Conservation (phyloP, 2,329 filamentous ascomycete genomes). For the Trichoderma sp. region DNA sequence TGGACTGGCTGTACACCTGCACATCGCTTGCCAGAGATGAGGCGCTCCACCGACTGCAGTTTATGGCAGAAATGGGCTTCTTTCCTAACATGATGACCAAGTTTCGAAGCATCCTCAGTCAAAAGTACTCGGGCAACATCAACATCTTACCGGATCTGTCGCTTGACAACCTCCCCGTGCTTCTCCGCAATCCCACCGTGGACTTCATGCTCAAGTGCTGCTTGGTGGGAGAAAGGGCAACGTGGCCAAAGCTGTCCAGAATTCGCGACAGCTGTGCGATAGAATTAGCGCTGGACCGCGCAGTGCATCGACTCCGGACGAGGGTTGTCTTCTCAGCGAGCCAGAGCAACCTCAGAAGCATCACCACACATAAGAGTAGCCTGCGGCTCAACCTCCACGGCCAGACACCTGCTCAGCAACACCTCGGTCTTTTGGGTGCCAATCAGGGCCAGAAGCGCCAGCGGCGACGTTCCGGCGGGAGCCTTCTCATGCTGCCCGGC, state of each 20-base stretch:
- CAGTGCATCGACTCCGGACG: slow-evolving; percentile 68
- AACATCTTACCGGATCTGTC: slow-evolving; percentile 84
- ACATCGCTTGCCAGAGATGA: slow-evolving; percentile 78
- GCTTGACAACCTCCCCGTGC: slow-evolving; percentile 70
- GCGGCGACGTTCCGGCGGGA: slow-evolving; percentile 56
- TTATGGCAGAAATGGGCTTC: slow-evolving; percentile 77
- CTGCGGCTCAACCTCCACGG: slow-evolving; percentile 33
- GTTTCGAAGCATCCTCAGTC: slow-evolving; percentile 76
- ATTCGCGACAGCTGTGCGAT: slow-evolving; percentile 87
- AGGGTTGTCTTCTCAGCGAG: slow-evolving; percentile 70
- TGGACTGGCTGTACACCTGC: slow-evolving; percentile 66
- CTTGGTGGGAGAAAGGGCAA: slow-evolving; percentile 78
- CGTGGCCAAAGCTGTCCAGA: slow-evolving; percentile 86
- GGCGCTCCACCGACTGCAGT: slow-evolving; percentile 76
- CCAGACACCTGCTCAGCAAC: slow-evolving; percentile 29
- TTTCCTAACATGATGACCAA: slow-evolving; percentile 80
- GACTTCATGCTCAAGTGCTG: slow-evolving; percentile 85
- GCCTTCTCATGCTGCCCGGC: slow-evolving; percentile 46
- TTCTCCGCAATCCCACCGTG: slow-evolving; percentile 80
- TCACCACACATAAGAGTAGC: slow-evolving; percentile 41
- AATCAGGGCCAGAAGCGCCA: slow-evolving; percentile 42
- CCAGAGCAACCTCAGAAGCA: slow-evolving; percentile 60
- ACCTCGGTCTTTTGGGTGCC: slow-evolving; percentile 35
- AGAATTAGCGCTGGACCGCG: slow-evolving; percentile 78
- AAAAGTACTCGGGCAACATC: slow-evolving; percentile 93